Evolutionary conservation across 140 eudicot species (phyloP).

Genomic region (Bidens hawaiensis): DNA sequence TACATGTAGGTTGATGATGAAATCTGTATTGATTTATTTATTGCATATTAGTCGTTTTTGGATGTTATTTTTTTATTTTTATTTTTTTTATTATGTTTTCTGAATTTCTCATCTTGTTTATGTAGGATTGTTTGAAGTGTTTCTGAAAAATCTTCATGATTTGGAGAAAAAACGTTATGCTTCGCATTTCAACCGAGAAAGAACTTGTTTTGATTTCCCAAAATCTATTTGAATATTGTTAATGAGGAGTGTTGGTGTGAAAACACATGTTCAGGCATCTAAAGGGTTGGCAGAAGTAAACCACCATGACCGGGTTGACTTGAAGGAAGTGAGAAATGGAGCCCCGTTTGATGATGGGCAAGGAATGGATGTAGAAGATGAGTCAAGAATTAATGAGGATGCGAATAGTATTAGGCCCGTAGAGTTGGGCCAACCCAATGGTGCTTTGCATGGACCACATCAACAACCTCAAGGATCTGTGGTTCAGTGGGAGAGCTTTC

Average conservation of each 20-base stretch:
- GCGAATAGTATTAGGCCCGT: constrained; percentile 18
- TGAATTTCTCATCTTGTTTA: background rate
- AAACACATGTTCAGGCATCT: constrained; percentile 29
- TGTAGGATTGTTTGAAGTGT: constrained; percentile 29
- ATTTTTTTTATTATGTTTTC: background rate
- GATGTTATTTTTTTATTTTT: too few relatives aligned
- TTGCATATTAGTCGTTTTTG: background rate
- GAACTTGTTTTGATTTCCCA: constrained; percentile 32
- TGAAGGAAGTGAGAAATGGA: constrained; percentile 39
- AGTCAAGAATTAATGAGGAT: constrained; percentile 36
- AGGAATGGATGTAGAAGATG: constrained; percentile 41
- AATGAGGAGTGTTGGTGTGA: constrained; percentile 44
- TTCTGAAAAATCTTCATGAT: constrained; percentile 16
- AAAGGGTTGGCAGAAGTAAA: constrained; percentile 44
- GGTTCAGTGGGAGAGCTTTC: constrained; percentile 62
- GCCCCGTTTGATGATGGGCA: constrained; percentile 34
- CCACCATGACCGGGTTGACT: constrained; percentile 24
- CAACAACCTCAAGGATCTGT: constrained; percentile 43
- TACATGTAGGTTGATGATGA: background rate
- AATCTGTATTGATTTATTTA: background rate
- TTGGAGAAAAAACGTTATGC: constrained; percentile 42
- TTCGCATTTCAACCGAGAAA: constrained; percentile 25
- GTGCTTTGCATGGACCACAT: constrained; percentile 30
- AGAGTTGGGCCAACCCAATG: constrained; percentile 16
- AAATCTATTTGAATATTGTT: constrained; percentile 50